Percentiles rank a stretch among this genome's conserved stretches.
Evolutionary conservation across 768 basidiomycete genomes (phyloP).

Genomic region (Mycena sanguinolenta): DNA sequence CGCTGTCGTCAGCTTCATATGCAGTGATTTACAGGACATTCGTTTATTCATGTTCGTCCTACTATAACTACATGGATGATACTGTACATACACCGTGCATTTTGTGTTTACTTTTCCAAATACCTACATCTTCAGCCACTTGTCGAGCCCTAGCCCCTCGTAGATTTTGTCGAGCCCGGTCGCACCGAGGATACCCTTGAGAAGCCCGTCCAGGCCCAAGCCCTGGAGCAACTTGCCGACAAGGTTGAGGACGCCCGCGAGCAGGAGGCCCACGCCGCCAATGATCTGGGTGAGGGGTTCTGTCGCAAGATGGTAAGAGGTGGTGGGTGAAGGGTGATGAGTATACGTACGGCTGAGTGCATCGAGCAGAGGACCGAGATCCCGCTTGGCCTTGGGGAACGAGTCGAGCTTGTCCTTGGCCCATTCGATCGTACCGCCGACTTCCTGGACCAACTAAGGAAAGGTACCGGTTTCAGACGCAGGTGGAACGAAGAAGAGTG

Average conservation of each 20-base stretch:
- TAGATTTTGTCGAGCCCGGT: constrained; percentile 51
- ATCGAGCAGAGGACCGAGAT: constrained; percentile 53
- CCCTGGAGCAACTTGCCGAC: constrained; percentile 50
- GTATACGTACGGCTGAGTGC: constrained; percentile 47
- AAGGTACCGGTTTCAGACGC: not conserved
- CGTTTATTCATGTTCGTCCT: too few relatives aligned
- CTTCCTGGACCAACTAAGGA: constrained; percentile 49
- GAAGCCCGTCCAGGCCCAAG: constrained; percentile 48
- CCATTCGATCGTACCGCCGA: constrained; percentile 55
- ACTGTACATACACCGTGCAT: not conserved
- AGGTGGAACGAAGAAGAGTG: not conserved
- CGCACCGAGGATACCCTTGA: constrained; percentile 49
- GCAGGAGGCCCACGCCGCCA: constrained; percentile 52
- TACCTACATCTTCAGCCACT: constrained; percentile 5
- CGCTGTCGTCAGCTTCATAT: too few relatives aligned
- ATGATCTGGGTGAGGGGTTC: constrained; percentile 55
- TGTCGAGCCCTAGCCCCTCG: not conserved
- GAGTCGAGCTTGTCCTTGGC: constrained; percentile 51
- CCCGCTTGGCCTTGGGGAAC: constrained; percentile 54
- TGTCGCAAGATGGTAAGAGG: not conserved
- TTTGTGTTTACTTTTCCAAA: not conserved
- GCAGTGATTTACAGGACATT: too few relatives aligned
- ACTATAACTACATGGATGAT: not conserved
- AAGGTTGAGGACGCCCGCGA: constrained; percentile 52
- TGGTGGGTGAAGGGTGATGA: not conserved